Evolutionary conservation across 352 stramenopile genomes (phyloP), one percentile per base, ranked within the genome.

Genomic region (Phytophthora hybrid): DNA sequence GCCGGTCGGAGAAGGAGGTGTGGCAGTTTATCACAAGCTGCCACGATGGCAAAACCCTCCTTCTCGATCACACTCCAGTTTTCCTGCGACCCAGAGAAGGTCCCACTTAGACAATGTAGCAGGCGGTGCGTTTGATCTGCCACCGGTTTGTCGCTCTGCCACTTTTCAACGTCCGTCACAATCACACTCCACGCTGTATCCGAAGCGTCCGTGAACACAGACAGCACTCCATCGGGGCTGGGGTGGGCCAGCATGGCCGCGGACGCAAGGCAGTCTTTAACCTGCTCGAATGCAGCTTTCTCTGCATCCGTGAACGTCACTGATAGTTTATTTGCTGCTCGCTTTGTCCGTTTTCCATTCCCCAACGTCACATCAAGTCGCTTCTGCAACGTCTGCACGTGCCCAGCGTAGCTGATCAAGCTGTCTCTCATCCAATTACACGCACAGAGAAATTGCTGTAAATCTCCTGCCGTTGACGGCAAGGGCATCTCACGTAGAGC

Each of bases 21-120:
- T 56, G 49, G 19, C 32, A 71, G 21, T 16, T 74, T 72, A 16
- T 71, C 63, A 26, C 61, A 72, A 6, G 67, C 63, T 26, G 19
- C 47, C 31, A 73, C 62, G n/a, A 78, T 74, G 1, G 71, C 55
- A n/a, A 69, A 67, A 55, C 10, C 46, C 18, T 66, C 59, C 11
- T 66, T 58, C 29, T 66, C 59, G 52, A 66, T 66, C 29, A 59
- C 46, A 21, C 60, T 78, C 54, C 53, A 71, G 46, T 62, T 66
- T 56, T 68, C 6, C 23, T 58, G 59, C 11, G 29, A 47, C 11
- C 29, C 46, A 13, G 47, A 19, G 19, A 58, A 66, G 16, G 29
- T 66, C 0, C 59, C 46, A 51, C 47, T 58, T 4, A 51, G 13
- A 44, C 46, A 66, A 6, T 51, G 16, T 10, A 66, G 31, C 14